Evolutionary conservation across 192 early-diverging fungal genomes (phyloP), one percentile per base, ranked within the genome.

Genomic region (Coemansia sp.): DNA sequence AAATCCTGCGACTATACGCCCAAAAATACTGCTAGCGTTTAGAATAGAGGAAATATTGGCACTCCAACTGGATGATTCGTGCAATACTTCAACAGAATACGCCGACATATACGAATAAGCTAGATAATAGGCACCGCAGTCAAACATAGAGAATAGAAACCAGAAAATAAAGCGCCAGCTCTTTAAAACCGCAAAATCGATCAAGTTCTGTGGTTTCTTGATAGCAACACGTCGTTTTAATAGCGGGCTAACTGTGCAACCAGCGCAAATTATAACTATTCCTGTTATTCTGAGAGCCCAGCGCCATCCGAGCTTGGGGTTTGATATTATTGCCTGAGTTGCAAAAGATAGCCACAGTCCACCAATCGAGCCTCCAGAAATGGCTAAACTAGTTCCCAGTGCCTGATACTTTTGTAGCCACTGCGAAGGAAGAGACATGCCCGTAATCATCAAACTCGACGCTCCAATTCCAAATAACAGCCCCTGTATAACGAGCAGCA

Each of bases 261-360:
- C 32, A 2, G 65, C 35, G 0, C 24, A 69, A 21, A 84, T 75
- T 1, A 72, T 55, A 1, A 88, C 66, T 9, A 87, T 56, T 7
- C 86, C 88, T 14, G 82, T 83, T 41, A 89, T 82, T n/a, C 91
- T 83, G 7, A 95, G 76, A 2, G 88, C 79, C 88, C 89, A 91
- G 19, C 69, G 53, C 45, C 81, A 73, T 0, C 89, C 90, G 11
- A 90, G 17, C 1, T 35, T 45, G 9, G 75, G 62, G 1, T 43
- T 43, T 11, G 41, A 43, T 43, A 95, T 76, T 32, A 90, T 73
- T 3, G 69, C 68, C 19, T 83, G 84, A 0, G 76, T 73, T 1
- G 88, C 75, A 49, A 83, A 84, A 9, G 86, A 74, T 19, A 92
- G 51, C 51, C 75, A 83, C 14, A 93, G 72, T 5, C 91, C 90